Evolutionary conservation across 1,284 basidiomycete genomes (phyloP).

Genomic region (Omphalotus olearius): DNA sequence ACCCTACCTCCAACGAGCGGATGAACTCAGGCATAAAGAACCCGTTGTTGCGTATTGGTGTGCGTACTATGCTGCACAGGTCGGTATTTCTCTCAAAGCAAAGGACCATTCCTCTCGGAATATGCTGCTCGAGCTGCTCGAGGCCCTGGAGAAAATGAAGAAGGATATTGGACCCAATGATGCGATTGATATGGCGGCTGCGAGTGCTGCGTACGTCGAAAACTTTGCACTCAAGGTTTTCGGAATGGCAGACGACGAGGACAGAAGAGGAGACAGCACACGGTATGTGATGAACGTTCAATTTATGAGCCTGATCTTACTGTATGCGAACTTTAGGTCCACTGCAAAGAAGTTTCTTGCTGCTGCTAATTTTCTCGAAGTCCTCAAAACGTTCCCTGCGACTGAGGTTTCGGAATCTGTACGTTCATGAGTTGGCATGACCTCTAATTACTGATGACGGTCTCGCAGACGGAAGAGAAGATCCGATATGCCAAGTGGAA

Average conservation of each 20-base stretch:
- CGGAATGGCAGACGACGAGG: conserved; percentile 86
- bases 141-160: conserved; percentile 81
- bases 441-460: conserved; percentile 6
- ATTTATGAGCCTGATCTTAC: conserved; percentile 3
- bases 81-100: conserved; percentile 72
- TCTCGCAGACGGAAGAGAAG: conserved; percentile 66
- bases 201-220: conserved; percentile 86
- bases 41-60: conserved; percentile 95
- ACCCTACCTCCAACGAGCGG: conserved; percentile 86
- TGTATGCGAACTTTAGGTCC: conserved; percentile 38
- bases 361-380: conserved; percentile 83
- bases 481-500: conserved; percentile 92
- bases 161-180: conserved; percentile 70
- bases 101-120: conserved; percentile 59
- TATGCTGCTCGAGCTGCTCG: conserved; percentile 75
- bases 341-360: conserved; percentile 89
- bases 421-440: conserved; percentile 17
- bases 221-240: conserved; percentile 94
- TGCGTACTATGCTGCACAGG: conserved; percentile 88
- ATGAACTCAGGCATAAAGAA: conserved; percentile 80
- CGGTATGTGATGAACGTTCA: conserved; percentile 40
- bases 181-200: conserved; percentile 79
- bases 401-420: conserved; percentile 46
- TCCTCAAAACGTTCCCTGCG: conserved; percentile 74
- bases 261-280: conserved; percentile 72